A percentile compares a stretch with the other conserved stretches of the same genome.
Evolutionary conservation across 2,329 filamentous ascomycete species (phyloP).

Genomic region (Ceratocystis cacaofunesta): DNA sequence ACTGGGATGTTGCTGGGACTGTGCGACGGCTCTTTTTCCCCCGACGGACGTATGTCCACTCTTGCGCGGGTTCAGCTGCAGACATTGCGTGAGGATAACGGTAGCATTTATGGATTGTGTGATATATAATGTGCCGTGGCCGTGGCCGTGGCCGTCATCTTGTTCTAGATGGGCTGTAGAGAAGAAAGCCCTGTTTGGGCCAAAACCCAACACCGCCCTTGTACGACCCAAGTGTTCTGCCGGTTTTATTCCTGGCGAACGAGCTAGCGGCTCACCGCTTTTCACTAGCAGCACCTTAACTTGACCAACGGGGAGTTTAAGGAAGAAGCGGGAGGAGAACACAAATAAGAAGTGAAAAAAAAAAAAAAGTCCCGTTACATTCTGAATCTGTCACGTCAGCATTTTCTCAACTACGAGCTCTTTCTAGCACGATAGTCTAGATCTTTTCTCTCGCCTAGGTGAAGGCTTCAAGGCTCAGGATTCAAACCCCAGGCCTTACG

Average conservation of each 20-base stretch:
- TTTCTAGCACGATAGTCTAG: not conserved
- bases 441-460: not conserved
- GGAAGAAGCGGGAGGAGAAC: not conserved
- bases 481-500: not conserved
- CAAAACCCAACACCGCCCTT: not conserved
- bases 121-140: not conserved
- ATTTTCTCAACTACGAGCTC: not conserved
- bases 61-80: not conserved
- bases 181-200: not conserved
- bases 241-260: not conserved
- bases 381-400: not conserved
- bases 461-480: not conserved
- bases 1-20: not conserved
- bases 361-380: not conserved
- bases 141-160: not conserved
- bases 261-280: not conserved
- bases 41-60: slow-evolving; percentile 10
- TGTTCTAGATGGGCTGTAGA: not conserved
- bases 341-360: not conserved
- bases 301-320: not conserved
- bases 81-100: not conserved
- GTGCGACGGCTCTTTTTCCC: not conserved
- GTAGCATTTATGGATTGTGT: not conserved
- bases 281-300: not conserved
- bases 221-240: not conserved